A percentile compares a stretch with the other conserved stretches of the same genome.
Conservation (phyloP, 768 basidiomycete species). For the Dioszegia aurantiaca region DNA sequence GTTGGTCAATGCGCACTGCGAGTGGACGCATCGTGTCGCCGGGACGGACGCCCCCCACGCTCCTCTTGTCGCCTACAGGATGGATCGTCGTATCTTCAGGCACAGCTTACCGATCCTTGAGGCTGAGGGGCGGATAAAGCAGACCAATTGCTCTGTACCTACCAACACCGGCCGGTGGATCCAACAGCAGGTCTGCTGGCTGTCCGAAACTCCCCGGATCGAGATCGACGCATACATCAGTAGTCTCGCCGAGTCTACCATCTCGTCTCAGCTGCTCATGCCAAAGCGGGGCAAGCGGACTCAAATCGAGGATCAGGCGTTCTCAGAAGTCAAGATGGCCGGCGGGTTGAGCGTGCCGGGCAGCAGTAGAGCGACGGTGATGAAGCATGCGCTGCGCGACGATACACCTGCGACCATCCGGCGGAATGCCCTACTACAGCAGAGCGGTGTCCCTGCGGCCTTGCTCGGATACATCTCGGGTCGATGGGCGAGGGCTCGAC, state of each 20-base stretch:
- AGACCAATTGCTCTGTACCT: conserved; percentile 65
- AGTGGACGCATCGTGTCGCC: conserved; percentile 29
- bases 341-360: conserved; percentile 53
- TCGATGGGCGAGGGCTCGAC: conserved; percentile 62
- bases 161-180: conserved; percentile 63
- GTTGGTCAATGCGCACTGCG: conserved; percentile 25
- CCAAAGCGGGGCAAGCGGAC: conserved; percentile 51
- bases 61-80: conserved; percentile 23
- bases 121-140: conserved; percentile 65
- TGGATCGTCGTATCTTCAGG: conserved; percentile 60
- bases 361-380: background rate
- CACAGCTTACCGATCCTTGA: conserved; percentile 64
- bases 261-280: conserved; percentile 44
- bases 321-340: conserved; percentile 19
- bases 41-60: conserved; percentile 36
- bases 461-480: conserved; percentile 72
- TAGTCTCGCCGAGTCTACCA: conserved; percentile 15
- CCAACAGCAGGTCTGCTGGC: conserved; percentile 64
- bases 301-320: conserved; percentile 11
- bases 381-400: background rate
- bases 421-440: conserved; percentile 55
- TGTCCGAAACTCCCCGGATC: conserved; percentile 61
- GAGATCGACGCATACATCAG: conserved; percentile 62
- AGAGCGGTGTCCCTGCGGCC: conserved; percentile 69
- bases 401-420: conserved; percentile 6